Conservation (phyloP, 345 rosid species). For the Raphanus sativus region DNA sequence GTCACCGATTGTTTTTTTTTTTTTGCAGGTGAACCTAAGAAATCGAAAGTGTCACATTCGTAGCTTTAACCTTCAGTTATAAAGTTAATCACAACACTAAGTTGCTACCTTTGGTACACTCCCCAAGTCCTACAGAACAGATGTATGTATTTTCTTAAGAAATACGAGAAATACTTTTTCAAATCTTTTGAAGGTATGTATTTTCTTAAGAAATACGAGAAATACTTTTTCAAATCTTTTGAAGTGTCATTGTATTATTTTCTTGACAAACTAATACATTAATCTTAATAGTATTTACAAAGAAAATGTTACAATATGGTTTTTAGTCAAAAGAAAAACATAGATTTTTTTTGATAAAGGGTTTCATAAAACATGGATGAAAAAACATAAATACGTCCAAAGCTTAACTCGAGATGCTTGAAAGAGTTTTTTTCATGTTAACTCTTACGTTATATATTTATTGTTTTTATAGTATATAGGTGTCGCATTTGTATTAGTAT, state of each 20-base stretch:
- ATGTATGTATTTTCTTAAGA: neutral
- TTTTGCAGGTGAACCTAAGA: constrained; percentile 67
- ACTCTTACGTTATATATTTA: no score
- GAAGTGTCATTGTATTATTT: neutral
- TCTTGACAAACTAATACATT: no score
- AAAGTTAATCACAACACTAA: constrained; percentile 33
- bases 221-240: neutral
- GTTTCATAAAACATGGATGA: no score
- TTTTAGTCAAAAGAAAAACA: no score
- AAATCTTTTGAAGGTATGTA: constrained; percentile 11
- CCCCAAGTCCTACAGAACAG: neutral
- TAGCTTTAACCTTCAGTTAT: constrained; percentile 56
- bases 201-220: neutral
- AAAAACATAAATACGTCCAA: no score
- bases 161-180: neutral
- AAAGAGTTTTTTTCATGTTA: no score
- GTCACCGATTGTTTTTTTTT: neutral
- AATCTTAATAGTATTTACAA: no score
- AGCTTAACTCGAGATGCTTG: no score
- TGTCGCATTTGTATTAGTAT: no score
- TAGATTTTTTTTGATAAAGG: no score
- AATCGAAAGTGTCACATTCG: constrained; percentile 78
- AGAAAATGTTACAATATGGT: no score
- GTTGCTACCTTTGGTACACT: neutral
- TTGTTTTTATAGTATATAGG: no score